phyloP scores from a whole-genome alignment of 495 filamentous ascomycete genomes.

The Aeminium ludgeri region DNA sequence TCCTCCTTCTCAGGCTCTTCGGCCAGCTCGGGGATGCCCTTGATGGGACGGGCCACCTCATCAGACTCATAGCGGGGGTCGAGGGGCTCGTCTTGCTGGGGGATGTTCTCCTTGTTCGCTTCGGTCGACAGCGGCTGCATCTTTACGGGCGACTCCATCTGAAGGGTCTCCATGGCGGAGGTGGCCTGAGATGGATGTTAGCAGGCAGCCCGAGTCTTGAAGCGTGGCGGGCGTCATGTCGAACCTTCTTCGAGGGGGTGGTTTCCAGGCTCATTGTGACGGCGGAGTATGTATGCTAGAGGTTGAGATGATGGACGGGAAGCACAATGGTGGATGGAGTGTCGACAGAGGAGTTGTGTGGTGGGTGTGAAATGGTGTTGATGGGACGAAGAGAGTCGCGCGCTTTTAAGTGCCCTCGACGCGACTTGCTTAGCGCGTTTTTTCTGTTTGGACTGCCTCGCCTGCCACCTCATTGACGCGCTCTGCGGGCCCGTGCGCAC shows the following conservation, averaged over 20 bases:
- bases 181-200: slow-evolving; percentile 9
- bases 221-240: slow-evolving; percentile 8
- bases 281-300: no score
- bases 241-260: slow-evolving; percentile 19
- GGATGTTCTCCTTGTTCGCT: slow-evolving; percentile 69
- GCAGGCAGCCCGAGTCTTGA: background rate
- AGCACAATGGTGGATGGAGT: no score
- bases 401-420: no score
- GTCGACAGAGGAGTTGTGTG: no score
- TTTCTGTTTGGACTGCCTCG: no score
- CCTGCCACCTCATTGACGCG: no score
- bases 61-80: slow-evolving; percentile 30
- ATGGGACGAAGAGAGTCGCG: no score
- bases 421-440: no score
- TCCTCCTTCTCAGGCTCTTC: slow-evolving; percentile 34
- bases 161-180: slow-evolving; percentile 41
- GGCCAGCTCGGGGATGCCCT: slow-evolving; percentile 35
- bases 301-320: no score
- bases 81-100: no score
- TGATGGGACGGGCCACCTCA: slow-evolving; percentile 36
- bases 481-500: no score
- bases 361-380: no score
- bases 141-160: slow-evolving; percentile 88
- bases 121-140: slow-evolving; percentile 56
- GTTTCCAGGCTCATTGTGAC: slow-evolving; percentile 16